Evolutionary conservation across 1,284 basidiomycete genomes (phyloP).

Genomic region (Boletus mariae): DNA sequence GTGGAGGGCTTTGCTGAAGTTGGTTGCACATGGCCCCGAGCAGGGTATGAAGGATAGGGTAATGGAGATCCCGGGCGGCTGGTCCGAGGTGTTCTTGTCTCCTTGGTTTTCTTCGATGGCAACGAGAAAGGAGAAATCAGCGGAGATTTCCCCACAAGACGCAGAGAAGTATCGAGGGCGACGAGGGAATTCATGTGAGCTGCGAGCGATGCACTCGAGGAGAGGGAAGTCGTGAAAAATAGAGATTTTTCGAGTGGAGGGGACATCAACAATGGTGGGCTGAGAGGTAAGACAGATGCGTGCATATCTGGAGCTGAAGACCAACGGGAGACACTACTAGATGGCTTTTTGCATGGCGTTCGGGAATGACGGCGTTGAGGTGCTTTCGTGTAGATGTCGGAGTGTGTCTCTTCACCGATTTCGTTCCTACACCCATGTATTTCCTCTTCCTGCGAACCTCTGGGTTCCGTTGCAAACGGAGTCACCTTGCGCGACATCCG

Average conservation of each 20-base stretch:
- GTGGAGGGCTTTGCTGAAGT: neutral
- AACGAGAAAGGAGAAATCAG: conserved; percentile 21
- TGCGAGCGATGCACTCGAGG: conserved; percentile 20
- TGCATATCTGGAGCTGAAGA: conserved; percentile 20
- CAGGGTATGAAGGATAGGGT: conserved; percentile 25
- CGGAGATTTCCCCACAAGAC: conserved; percentile 1
- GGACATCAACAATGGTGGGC: conserved; percentile 31
- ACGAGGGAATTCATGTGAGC: conserved; percentile 1
- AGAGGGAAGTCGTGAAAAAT: conserved; percentile 28
- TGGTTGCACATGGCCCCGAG: neutral
- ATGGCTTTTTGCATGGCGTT: conserved; percentile 1
- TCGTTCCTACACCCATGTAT: neutral
- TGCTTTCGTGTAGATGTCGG: conserved; percentile 18
- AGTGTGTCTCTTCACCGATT: neutral
- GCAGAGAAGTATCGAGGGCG: neutral
- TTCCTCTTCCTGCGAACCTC: neutral
- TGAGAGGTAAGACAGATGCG: conserved; percentile 24
- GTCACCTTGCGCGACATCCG: conserved; percentile 9
- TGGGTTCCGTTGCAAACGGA: conserved; percentile 7
- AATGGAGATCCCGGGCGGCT: conserved; percentile 11
- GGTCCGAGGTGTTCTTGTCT: conserved; percentile 4
- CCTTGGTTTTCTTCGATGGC: conserved; percentile 13
- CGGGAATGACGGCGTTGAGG: conserved; percentile 16
- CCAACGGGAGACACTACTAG: conserved; percentile 1
- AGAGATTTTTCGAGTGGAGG: conserved; percentile 28